phyloP scores from a whole-genome alignment of 768 basidiomycete species.

The Calocybe gangraenosa region DNA sequence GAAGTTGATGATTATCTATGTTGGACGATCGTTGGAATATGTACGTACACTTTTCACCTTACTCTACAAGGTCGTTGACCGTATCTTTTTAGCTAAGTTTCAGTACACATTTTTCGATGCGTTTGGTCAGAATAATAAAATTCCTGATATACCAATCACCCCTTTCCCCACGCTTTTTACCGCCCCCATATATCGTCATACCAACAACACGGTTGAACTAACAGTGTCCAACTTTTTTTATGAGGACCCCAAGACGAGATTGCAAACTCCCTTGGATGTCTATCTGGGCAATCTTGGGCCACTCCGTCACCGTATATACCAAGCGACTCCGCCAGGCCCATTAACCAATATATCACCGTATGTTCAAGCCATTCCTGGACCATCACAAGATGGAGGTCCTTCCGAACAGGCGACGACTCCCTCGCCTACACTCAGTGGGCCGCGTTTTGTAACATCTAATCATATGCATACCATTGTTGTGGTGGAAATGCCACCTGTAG shows the following conservation, averaged over 20 bases:
- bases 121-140: conserved; percentile 71
- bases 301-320: conserved; percentile 72
- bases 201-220: conserved; percentile 73
- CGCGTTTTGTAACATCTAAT: conserved; percentile 49
- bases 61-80: background rate
- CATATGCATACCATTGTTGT: conserved; percentile 77
- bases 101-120: conserved; percentile 94
- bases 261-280: conserved; percentile 74
- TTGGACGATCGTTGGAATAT: conserved; percentile 95
- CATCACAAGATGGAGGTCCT: conserved; percentile 25
- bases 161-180: conserved; percentile 88
- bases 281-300: conserved; percentile 91
- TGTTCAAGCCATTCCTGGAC: conserved; percentile 42
- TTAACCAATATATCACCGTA: conserved; percentile 61
- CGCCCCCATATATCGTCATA: conserved; percentile 67
- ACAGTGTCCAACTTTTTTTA: conserved; percentile 89
- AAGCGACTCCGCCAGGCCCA: conserved; percentile 65
- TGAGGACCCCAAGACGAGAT: conserved; percentile 59
- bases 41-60: conserved; percentile 41
- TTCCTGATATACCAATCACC: conserved; percentile 79
- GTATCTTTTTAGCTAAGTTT: conserved; percentile 67
- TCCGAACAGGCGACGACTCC: conserved; percentile 26
- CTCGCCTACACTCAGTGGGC: conserved; percentile 25
- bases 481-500: conserved; percentile 78
- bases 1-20: conserved; percentile 94